Base-by-base conservation (phyloP, 2,329 filamentous ascomycete species). In the Calonectria pauciramosa region DNA sequence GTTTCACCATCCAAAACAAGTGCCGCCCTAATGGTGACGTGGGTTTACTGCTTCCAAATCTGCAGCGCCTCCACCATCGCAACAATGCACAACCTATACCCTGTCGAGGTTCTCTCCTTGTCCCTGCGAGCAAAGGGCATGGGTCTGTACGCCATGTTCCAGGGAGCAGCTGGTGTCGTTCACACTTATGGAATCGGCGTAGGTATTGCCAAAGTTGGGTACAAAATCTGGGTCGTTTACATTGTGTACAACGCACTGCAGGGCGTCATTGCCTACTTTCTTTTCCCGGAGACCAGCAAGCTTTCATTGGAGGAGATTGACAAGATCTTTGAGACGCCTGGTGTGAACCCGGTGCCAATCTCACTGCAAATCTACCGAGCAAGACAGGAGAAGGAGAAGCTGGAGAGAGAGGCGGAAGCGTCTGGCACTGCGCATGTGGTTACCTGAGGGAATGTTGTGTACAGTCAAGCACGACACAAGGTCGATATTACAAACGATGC, bases 41-140 rank as follows among this genome's bases (percentile, higher is more conserved):
- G 78, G 78, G 78, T 80, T 5, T 80, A 76, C 28, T 71, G 68
- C 32, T 80, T 77, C 47, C 78, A 80, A 36, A 77, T 80, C 2
- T 79, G 78, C 56, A 80, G 78, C 30, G 78, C 78, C n/a, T 73
- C 72, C 18, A 76, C 75, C 20, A 79, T 80, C n/a, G 78, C 78
- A 1, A 80, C 78, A 2, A 79, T 79, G 78, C 78, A 80, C 34
- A 80, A 80, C 30, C 13, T 80, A 9, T 79, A 79, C 8, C 78
- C 78, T 2, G 78, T 80, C 4, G 78, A 80, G n/a, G 8, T 80
- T 0, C 67, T 80, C 6, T 79, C 78, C 1, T 73, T 80, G 0
- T 66, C 78, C 2, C n/a, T 79, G 6, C 70, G 78, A 41, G 78
- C 78, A 8, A 80, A 80, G 63, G 76, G 78, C 4, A 79, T 80